A percentile compares a stretch with the other conserved stretches of the same genome.
Conservation (phyloP, 2,329 filamentous ascomycete genomes). For the Beauveria bassiana region DNA sequence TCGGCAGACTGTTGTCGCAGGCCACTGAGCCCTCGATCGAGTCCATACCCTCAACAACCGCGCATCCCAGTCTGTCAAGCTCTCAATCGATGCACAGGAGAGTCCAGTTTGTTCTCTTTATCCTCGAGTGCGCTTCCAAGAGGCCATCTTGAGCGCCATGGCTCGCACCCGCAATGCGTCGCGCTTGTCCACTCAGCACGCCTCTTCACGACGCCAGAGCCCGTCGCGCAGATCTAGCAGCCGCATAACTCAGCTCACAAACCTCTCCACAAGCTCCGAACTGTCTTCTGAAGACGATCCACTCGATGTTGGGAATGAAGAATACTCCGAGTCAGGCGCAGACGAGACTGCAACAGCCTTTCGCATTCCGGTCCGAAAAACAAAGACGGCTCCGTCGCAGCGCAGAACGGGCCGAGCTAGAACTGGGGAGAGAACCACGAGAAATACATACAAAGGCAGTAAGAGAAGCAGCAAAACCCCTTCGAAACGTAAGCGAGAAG, state of each 20-base stretch:
- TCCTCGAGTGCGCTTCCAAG: neutral
- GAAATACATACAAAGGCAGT: neutral
- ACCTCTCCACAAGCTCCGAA: slow-evolving; percentile 4
- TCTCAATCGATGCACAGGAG: neutral
- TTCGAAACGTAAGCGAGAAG: neutral
- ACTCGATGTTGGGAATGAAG: neutral
- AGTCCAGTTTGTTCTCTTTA: neutral
- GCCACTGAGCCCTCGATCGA: neutral
- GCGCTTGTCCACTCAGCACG: neutral
- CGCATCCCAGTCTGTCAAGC: neutral
- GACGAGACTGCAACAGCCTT: neutral
- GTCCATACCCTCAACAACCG: neutral
- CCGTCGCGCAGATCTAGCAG: slow-evolving; percentile 2
- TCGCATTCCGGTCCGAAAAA: neutral
- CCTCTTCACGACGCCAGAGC: neutral
- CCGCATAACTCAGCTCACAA: slow-evolving; percentile 3
- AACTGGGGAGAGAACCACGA: neutral
- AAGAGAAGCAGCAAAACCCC: neutral
- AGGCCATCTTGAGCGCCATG: neutral
- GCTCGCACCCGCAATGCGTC: slow-evolving; percentile 3
- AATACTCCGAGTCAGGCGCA: slow-evolving; percentile 1
- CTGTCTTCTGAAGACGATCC: neutral
- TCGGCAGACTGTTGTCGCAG: neutral
- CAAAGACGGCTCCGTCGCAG: neutral
- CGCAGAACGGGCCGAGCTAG: neutral